phyloP scores from a whole-genome alignment of 805 yeast genomes.

The Candida silvicultrix region DNA sequence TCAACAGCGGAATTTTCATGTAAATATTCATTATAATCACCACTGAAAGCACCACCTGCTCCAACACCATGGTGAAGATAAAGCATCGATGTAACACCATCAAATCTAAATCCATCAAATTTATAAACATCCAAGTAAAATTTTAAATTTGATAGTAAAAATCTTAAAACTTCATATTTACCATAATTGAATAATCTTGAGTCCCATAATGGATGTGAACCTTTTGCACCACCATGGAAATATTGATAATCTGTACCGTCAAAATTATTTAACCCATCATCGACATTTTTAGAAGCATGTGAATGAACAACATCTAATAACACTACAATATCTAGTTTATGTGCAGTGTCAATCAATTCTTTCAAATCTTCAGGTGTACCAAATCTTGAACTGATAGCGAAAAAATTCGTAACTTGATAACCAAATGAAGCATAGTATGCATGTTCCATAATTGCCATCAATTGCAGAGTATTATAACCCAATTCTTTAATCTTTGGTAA shows the following conservation, averaged over 20 bases:
- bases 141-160: constrained; percentile 76
- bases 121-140: constrained; percentile 76
- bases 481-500: constrained; percentile 79
- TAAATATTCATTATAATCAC: constrained; percentile 88
- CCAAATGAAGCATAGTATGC: constrained; percentile 98
- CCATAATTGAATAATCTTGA: constrained; percentile 93
- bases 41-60: constrained; percentile 74
- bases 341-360: constrained; percentile 88
- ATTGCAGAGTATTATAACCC: constrained; percentile 89
- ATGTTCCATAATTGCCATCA: constrained; percentile 98
- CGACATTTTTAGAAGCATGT: constrained; percentile 91
- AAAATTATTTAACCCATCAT: constrained; percentile 87
- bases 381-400: constrained; percentile 82
- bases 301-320: constrained; percentile 91
- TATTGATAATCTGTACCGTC: constrained; percentile 95
- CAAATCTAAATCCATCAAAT: constrained; percentile 95
- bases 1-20: constrained; percentile 73
- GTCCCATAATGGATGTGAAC: constrained; percentile 91
- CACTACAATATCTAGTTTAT: constrained; percentile 78
- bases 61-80: constrained; percentile 92
- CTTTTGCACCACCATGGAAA: constrained; percentile 88
- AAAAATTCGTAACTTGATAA: constrained; percentile 91
- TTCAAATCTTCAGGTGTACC: constrained; percentile 96
- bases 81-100: constrained; percentile 93
- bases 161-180: constrained; percentile 83